Base-by-base conservation (phyloP, 352 stramenopile species). In the Pelagophyceae sp. region DNA sequence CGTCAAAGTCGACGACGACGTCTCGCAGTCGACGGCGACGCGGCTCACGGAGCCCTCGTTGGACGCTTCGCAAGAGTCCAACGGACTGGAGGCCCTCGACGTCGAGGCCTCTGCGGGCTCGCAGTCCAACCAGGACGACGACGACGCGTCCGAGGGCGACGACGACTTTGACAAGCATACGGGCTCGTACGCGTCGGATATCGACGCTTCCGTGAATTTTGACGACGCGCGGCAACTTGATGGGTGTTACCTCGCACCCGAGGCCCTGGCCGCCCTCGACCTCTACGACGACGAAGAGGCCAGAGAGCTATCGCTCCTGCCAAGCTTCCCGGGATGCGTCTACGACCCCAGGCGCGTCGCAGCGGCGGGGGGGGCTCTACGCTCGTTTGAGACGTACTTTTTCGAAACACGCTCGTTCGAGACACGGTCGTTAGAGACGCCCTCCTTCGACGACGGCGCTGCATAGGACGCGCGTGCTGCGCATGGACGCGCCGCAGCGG, bases 271-370 rank as follows among this genome's bases (percentile, higher is more conserved):
- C 63, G 2, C 40, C 19, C 6, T 72, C 63, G 35, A 72, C 31
- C 29, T 5, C 63, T 32, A 72, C 11, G 6, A 17, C 35, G 63
- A 11, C 2, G 35, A 72, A 19, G 35, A 50, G 2, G 63, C 35
- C 6, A 32, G 1, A 1, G 63, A 72, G 27, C 35, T 72, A 3
- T n/a, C 63, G 35, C 3, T 29, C 19, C 29, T 72, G 6, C 63
- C 63, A 15, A 45, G 17, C 63, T 72, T 72, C 35, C 63, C 63
- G 2, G 63, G 29, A 29, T 72, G 31, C 63, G 63, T 72, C 19
- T 72, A 35, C 6, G 63, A 72, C 63, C 63, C 63, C 5, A 3
- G 31, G 63, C 37, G 29, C 31, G 31, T 1, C 35, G n/a, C n/a
- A n/a, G n/a, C n/a, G n/a, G n/a, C n/a, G n/a, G 23, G 58, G 23